A percentile compares a stretch with the other conserved stretches of the same genome.
phyloP scores from a whole-genome alignment of 176 grass and related monocot genomes.

The Oropetium thomaeum region DNA sequence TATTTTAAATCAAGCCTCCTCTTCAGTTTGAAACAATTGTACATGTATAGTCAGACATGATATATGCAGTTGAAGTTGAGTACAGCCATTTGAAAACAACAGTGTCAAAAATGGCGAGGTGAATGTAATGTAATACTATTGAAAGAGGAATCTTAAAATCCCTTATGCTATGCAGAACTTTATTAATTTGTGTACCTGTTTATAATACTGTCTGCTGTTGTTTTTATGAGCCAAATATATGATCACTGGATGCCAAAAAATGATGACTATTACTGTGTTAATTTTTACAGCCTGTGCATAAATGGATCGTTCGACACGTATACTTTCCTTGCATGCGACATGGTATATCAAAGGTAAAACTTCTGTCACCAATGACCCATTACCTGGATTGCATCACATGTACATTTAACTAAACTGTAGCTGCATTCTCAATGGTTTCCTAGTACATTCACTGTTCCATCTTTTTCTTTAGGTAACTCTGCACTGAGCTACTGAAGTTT shows the following conservation, averaged over 20 bases:
- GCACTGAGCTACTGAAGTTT: not conserved
- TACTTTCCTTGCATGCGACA: slow-evolving; percentile 89
- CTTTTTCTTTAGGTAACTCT: not conserved
- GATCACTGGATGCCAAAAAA: too few relatives aligned
- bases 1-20: not conserved
- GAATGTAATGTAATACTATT: not conserved
- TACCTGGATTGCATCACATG: not conserved
- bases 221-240: not conserved
- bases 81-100: slow-evolving; percentile 9
- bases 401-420: not conserved
- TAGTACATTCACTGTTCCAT: not conserved
- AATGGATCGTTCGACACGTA: slow-evolving; percentile 89
- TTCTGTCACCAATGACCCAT: not conserved
- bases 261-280: slow-evolving; percentile 7
- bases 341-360: slow-evolving; percentile 84
- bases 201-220: not conserved
- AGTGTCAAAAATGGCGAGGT: not conserved
- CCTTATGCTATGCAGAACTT: not conserved
- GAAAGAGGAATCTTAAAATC: not conserved
- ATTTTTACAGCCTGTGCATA: slow-evolving; percentile 88
- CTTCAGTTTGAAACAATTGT: slow-evolving; percentile 4
- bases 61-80: slow-evolving; percentile 2
- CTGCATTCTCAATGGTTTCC: not conserved
- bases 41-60: not conserved
- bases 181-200: too few relatives aligned